Base-by-base conservation (phyloP, 2,329 filamentous ascomycete species). In the Stagonosporopsis cucurbitacearum region DNA sequence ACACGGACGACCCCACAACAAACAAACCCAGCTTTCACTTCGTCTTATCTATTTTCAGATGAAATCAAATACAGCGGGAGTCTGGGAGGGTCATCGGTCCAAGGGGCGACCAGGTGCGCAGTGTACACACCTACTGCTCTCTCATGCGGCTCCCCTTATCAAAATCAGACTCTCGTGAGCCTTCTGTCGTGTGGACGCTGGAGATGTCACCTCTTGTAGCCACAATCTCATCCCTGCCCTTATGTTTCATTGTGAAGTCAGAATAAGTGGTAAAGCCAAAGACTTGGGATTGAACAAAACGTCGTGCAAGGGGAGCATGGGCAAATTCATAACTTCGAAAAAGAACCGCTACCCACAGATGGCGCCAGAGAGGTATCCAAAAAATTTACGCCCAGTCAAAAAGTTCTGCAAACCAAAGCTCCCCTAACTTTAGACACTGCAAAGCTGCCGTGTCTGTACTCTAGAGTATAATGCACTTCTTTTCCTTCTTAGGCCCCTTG, bases 291-390 rank as follows among this genome's bases (percentile, higher is more conserved):
- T 50, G 48, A 54, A 63, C 11, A 50, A 50, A 54, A 62, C 7
- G 43, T 52, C 49, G 48, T 58, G 37, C 47, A 60, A 62, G 51
- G 48, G 36, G 47, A 48, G 47, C 53, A 51, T 56, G 47, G 53
- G 61, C 60, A 65, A 57, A 60, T 65, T 66, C 63, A 65, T 66
- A 63, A 59, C 54, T 64, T 58, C 43, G 53, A 67, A 67, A 54
- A 63, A 69, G 70, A 72, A 72, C 68, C 71, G 72, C 74, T 76
- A 73, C 72, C 73, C 71, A 71, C 66, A 66, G 30, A 71, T 68
- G 72, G 74, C 73, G 73, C 74, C 72, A 63, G 67, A 67, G 62
- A 76, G 72, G 73, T 75, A 75, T 76, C 73, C 73, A 65, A 71
- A 71, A 70, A 71, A 70, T 69, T 51, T 67, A 75, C 72, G 69